phyloP scores from a whole-genome alignment of 768 basidiomycete genomes.

The Mycena galericulata region DNA sequence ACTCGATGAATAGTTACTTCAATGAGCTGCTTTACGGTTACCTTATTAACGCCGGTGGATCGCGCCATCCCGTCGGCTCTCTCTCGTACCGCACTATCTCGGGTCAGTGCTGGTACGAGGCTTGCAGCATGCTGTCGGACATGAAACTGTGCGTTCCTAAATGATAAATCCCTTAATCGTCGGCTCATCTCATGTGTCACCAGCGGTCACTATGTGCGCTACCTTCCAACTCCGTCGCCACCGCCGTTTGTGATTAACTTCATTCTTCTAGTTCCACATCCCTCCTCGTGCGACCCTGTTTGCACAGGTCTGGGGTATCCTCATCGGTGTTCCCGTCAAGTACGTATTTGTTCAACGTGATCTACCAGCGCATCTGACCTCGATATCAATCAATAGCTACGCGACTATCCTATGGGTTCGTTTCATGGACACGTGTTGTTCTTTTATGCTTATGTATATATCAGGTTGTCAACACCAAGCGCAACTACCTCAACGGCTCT shows the following conservation, averaged over 20 bases:
- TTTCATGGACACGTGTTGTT: neutral
- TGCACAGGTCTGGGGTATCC: constrained; percentile 41
- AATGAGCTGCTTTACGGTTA: constrained; percentile 43
- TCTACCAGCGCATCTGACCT: neutral
- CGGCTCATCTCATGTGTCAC: neutral
- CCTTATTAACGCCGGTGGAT: constrained; percentile 39
- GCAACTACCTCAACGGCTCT: constrained; percentile 33
- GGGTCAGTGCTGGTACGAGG: constrained; percentile 44
- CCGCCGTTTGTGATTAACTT: neutral
- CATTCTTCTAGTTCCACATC: constrained; percentile 37
- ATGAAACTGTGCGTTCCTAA: constrained; percentile 39
- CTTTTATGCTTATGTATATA: neutral
- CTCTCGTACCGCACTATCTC: constrained; percentile 41
- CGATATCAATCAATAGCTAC: constrained; percentile 29
- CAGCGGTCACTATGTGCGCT: constrained; percentile 41
- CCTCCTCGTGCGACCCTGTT: constrained; percentile 38
- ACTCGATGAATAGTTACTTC: constrained; percentile 40
- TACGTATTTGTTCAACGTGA: neutral
- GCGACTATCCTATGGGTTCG: constrained; percentile 34
- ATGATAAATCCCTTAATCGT: neutral
- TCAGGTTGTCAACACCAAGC: constrained; percentile 40
- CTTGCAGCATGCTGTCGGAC: constrained; percentile 41
- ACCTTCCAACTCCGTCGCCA: too few relatives aligned
- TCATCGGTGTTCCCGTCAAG: constrained; percentile 42
- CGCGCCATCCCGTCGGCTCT: constrained; percentile 40